Base-by-base conservation (phyloP, 345 rosid species). In the Anastatica hierochuntica region DNA sequence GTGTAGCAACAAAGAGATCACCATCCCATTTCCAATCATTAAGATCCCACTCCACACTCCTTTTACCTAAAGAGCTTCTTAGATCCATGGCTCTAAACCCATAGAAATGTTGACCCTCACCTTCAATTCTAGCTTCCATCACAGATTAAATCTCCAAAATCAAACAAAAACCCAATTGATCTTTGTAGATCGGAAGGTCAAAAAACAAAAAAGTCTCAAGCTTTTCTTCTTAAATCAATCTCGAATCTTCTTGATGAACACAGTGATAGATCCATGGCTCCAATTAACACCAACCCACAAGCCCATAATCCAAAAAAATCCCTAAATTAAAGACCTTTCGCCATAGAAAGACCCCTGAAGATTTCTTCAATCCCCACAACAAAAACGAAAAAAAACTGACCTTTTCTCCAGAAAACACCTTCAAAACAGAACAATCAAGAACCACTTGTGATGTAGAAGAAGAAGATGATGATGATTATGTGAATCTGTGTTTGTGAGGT, bases 21-120 rank as follows among this genome's bases (percentile, higher is more conserved):
- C 97, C 95, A 60, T 94, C 97, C 99, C 99, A 94, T 72, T 83
- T 85, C 95, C 97, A 94, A 56, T 82, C 95, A 72, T 85, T 88
- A 77, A 80, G 71, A 72, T 83, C 84, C 97, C 99, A 94, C 31
- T 94, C 97, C 20, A 75, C 42, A 50, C 68, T 80, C 53, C 79
- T 74, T 61, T 82, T 85, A 35, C 88, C 97, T 0, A 76, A 74
- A 2, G 84, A 74, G n/a, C n/a, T n/a, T 45, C 70, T 49, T 56
- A 83, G 48, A 72, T 76, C 72, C 41, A 56, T 41, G 7, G 73
- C 60, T 62, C 65, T 63, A 80, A 71, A 68, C 4, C 73, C 81
- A 44, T 78, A 85, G 47, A 81, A 76, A 44, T 49, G 80, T 69
- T 46, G 79, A 55, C 74, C 72, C 60, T 79, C 86, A 58, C 71